Evolutionary conservation across 2,329 filamentous ascomycete genomes (phyloP).

Genomic region (Hypoxylon sp.): DNA sequence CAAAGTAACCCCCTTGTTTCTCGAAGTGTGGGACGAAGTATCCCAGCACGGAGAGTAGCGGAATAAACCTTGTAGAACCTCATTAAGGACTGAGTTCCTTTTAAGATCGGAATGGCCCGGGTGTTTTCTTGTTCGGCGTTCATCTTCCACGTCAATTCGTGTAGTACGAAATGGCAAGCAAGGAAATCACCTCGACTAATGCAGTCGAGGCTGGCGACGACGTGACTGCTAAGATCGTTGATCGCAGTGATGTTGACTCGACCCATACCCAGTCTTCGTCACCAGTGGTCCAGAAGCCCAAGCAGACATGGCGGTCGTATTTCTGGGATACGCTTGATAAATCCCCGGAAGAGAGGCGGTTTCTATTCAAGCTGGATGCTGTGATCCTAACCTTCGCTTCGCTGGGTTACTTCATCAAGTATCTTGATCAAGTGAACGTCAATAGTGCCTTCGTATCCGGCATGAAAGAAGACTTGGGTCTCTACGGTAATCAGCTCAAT

Average conservation of each 20-base stretch:
- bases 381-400: slow-evolving; percentile 58
- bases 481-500: slow-evolving; percentile 58
- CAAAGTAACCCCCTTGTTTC: slow-evolving; percentile 1
- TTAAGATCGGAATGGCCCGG: slow-evolving; percentile 28
- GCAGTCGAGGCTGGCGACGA: slow-evolving; percentile 18
- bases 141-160: slow-evolving; percentile 1
- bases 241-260: slow-evolving; percentile 35
- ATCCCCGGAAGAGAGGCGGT: slow-evolving; percentile 56
- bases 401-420: slow-evolving; percentile 61
- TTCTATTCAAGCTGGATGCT: slow-evolving; percentile 60
- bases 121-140: not conserved
- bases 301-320: slow-evolving; percentile 61
- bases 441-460: slow-evolving; percentile 62
- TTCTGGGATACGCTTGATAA: slow-evolving; percentile 65
- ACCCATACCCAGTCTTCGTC: slow-evolving; percentile 19
- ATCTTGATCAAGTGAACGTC: slow-evolving; percentile 54
- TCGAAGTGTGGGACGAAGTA: slow-evolving; percentile 26
- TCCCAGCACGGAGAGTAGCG: slow-evolving; percentile 16
- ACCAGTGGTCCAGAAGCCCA: slow-evolving; percentile 49
- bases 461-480: slow-evolving; percentile 59
- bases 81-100: not conserved
- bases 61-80: slow-evolving; percentile 25
- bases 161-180: slow-evolving; percentile 28
- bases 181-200: slow-evolving; percentile 26
- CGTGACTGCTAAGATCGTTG: slow-evolving; percentile 16